These are phyloP conservation scores for Macrolepiota albuminosa DNA, from an alignment of 768 basidiomycete species.

Conservation along the genomic window DNA sequence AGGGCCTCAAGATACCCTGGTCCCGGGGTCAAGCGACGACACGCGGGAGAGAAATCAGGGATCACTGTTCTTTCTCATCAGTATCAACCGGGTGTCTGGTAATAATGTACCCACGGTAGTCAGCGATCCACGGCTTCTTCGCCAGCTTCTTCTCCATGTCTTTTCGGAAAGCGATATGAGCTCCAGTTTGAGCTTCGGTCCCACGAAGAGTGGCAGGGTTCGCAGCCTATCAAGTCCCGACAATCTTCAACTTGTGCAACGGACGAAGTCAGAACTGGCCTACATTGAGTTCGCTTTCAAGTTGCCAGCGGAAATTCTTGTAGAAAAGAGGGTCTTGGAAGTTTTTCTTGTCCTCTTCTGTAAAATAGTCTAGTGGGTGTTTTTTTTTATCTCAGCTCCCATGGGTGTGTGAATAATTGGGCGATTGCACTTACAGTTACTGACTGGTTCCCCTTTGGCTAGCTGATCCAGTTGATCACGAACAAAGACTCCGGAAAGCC, in stretches of 20 bases:
- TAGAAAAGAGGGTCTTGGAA: constrained; percentile 48
- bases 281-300: constrained; percentile 50
- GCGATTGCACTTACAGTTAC: constrained; percentile 36
- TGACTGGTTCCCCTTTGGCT: constrained; percentile 29
- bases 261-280: constrained; percentile 6
- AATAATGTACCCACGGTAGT: constrained; percentile 36
- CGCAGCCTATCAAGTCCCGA: constrained; percentile 19
- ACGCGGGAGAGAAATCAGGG: constrained; percentile 53
- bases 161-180: constrained; percentile 31
- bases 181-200: constrained; percentile 30
- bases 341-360: constrained; percentile 42
- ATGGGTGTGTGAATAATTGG: background rate
- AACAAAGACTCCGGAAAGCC: constrained; percentile 46
- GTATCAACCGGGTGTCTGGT: background rate
- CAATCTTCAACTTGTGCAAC: background rate
- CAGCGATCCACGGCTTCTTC: constrained; percentile 58
- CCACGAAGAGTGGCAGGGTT: constrained; percentile 38
- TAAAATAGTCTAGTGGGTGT: constrained; percentile 36
- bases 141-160: constrained; percentile 47
- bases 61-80: constrained; percentile 34
- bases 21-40: constrained; percentile 63
- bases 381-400: background rate
- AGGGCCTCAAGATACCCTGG: constrained; percentile 66
- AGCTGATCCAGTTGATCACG: constrained; percentile 34
- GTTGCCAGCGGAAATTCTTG: constrained; percentile 39